A percentile compares a stretch with the other conserved stretches of the same genome.
phyloP scores from a whole-genome alignment of 2,329 filamentous ascomycete species.

The Tolypocladium paradoxum region DNA sequence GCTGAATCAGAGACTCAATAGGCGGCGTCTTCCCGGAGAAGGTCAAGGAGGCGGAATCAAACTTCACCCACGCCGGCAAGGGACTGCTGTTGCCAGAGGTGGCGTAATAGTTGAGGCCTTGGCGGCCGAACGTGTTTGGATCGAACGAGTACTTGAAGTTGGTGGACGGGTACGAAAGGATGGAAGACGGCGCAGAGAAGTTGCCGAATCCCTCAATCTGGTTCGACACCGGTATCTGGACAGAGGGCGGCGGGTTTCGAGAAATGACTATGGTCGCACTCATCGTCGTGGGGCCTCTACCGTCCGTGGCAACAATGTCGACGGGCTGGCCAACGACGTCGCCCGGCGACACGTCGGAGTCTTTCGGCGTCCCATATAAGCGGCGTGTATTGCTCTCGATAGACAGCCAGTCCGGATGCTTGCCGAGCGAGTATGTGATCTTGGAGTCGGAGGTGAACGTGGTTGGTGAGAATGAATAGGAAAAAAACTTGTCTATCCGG shows the following conservation, averaged over 20 bases:
- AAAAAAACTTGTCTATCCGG: slow-evolving; percentile 54
- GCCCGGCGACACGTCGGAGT: slow-evolving; percentile 33
- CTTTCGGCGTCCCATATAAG: slow-evolving; percentile 59
- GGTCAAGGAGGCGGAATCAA: slow-evolving; percentile 50
- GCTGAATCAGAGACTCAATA: slow-evolving; percentile 49
- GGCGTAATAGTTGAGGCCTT: slow-evolving; percentile 61
- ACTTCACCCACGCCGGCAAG: slow-evolving; percentile 75
- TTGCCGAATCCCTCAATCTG: slow-evolving; percentile 48
- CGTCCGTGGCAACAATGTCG: slow-evolving; percentile 58
- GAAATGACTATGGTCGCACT: slow-evolving; percentile 63
- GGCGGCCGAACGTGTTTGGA: slow-evolving; percentile 50
- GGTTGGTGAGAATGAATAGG: slow-evolving; percentile 58
- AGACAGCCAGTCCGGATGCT: slow-evolving; percentile 62
- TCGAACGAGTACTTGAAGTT: slow-evolving; percentile 44
- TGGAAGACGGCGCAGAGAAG: slow-evolving; percentile 47
- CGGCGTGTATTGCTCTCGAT: slow-evolving; percentile 54
- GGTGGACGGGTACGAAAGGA: slow-evolving; percentile 44
- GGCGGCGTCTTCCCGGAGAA: slow-evolving; percentile 65
- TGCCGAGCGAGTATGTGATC: slow-evolving; percentile 56
- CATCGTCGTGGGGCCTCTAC: slow-evolving; percentile 50
- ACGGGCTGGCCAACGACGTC: slow-evolving; percentile 51
- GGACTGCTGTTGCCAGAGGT: slow-evolving; percentile 69
- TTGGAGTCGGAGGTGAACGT: slow-evolving; percentile 60
- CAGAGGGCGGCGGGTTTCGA: slow-evolving; percentile 38
- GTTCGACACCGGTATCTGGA: slow-evolving; percentile 44